phyloP scores from a whole-genome alignment of 139 green algal species.

The Chlamydomonas schloesseri region DNA sequence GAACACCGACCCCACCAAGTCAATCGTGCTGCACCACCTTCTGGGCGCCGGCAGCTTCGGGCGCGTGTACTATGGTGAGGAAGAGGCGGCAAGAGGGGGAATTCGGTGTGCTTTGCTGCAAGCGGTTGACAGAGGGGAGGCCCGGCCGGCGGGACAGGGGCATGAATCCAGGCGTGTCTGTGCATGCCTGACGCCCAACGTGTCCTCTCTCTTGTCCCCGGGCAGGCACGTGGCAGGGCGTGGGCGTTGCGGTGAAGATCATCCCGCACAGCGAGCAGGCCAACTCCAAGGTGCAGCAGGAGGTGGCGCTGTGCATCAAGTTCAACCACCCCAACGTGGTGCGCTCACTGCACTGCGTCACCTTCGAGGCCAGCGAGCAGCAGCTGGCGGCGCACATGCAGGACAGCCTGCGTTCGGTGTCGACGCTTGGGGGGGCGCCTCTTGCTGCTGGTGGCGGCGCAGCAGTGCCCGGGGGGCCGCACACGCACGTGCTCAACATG shows the following conservation, averaged over 20 bases:
- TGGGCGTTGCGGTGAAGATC: conserved; percentile 59
- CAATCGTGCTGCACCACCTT: conserved; percentile 33
- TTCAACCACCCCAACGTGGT: conserved; percentile 58
- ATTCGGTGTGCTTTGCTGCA: background rate
- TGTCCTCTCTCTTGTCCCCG: no score
- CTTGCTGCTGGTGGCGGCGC: no score
- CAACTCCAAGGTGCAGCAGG: conserved; percentile 31
- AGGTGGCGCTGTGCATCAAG: conserved; percentile 43
- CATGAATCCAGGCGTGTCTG: no score
- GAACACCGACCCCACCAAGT: background rate
- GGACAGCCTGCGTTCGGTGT: no score
- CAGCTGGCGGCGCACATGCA: background rate
- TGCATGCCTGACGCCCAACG: no score
- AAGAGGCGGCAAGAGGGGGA: background rate
- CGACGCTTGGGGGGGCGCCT: background rate
- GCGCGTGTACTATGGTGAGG: conserved; percentile 42
- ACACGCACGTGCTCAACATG: background rate
- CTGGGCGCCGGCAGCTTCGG: conserved; percentile 46
- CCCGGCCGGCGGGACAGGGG: no score
- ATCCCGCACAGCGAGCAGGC: conserved; percentile 43
- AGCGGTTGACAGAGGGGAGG: no score
- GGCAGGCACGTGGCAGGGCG: conserved; percentile 53
- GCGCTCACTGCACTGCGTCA: conserved; percentile 26
- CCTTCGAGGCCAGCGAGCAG: background rate
- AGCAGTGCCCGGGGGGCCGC: no score